These are phyloP conservation scores for Phytopythium chamaehyphon DNA, from an alignment of 352 stramenopile species.

Conservation along the genomic window DNA sequence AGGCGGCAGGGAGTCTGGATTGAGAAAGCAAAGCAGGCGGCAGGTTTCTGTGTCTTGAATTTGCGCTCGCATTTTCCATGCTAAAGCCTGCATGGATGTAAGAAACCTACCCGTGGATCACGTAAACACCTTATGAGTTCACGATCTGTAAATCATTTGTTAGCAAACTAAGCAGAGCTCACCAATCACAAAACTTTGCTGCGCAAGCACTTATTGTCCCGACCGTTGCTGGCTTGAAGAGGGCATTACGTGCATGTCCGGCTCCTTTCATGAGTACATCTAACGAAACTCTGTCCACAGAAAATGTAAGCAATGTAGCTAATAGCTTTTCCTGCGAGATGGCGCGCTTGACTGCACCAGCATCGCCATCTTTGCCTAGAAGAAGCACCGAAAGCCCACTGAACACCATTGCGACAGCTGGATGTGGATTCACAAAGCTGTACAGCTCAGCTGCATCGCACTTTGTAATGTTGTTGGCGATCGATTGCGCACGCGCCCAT, in stretches of 20 bases:
- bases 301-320: slow-evolving; percentile 33
- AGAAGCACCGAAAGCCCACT: slow-evolving; percentile 54
- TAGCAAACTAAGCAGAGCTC: slow-evolving; percentile 5
- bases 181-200: slow-evolving; percentile 88
- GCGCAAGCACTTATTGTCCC: slow-evolving; percentile 81
- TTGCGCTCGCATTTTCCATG: slow-evolving; percentile 40
- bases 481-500: slow-evolving; percentile 27
- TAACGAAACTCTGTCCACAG: slow-evolving; percentile 32
- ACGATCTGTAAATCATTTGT: neutral
- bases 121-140: neutral
- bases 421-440: slow-evolving; percentile 76
- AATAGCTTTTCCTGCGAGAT: slow-evolving; percentile 73
- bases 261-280: slow-evolving; percentile 30
- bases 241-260: slow-evolving; percentile 53
- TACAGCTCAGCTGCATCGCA: slow-evolving; percentile 74
- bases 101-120: slow-evolving; percentile 32
- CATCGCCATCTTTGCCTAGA: slow-evolving; percentile 31
- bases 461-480: slow-evolving; percentile 40
- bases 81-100: slow-evolving; percentile 57
- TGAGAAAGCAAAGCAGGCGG: slow-evolving; percentile 43
- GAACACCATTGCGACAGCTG: slow-evolving; percentile 74
- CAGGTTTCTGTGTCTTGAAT: slow-evolving; percentile 42
- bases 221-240: slow-evolving; percentile 66
- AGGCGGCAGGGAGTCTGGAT: slow-evolving; percentile 38
- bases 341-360: slow-evolving; percentile 42